phyloP scores from a whole-genome alignment of 2,329 filamentous ascomycete species.

The Hypoxylon sp. region DNA sequence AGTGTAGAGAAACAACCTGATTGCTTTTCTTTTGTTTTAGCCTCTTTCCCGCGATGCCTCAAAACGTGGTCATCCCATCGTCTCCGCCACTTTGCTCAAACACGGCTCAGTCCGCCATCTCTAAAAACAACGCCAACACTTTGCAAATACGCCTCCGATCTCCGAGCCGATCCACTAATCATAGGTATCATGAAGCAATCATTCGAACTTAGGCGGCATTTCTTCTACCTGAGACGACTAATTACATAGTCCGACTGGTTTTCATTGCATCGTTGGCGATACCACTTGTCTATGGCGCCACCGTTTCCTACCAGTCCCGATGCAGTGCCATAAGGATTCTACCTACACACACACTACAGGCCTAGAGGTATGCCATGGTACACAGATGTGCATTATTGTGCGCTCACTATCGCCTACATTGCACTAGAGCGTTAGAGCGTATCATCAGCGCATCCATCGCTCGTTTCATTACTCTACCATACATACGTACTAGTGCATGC shows the following conservation, averaged over 20 bases:
- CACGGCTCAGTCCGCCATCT: slow-evolving; percentile 4
- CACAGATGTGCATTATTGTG: slow-evolving; percentile 21
- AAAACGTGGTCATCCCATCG: slow-evolving; percentile 25
- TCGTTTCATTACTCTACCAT: slow-evolving; percentile 49
- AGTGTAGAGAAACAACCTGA: not conserved
- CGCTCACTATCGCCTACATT: slow-evolving; percentile 10
- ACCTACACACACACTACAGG: too few species aligned
- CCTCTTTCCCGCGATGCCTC: slow-evolving; percentile 1
- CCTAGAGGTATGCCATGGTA: slow-evolving; percentile 23
- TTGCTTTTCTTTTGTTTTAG: slow-evolving; percentile 27
- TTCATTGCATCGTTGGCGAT: slow-evolving; percentile 20
- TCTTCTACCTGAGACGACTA: slow-evolving; percentile 10
- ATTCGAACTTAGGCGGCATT: slow-evolving; percentile 6
- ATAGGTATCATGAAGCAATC: slow-evolving; percentile 15
- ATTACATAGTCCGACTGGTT: slow-evolving; percentile 4
- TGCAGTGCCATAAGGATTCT: slow-evolving; percentile 20
- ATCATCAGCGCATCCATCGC: slow-evolving; percentile 40
- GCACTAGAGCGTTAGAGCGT: slow-evolving; percentile 18
- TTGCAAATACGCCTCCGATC: slow-evolving; percentile 7
- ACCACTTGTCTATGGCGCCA: slow-evolving; percentile 23
- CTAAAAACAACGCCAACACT: not conserved
- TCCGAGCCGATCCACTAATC: not conserved
- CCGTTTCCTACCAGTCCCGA: slow-evolving; percentile 10
- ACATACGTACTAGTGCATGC: slow-evolving; percentile 42
- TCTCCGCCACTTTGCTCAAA: slow-evolving; percentile 30